Percentiles rank a stretch among this genome's conserved stretches.
phyloP scores from a whole-genome alignment of 805 yeast genomes.

The Pichia pseudocactophila region DNA sequence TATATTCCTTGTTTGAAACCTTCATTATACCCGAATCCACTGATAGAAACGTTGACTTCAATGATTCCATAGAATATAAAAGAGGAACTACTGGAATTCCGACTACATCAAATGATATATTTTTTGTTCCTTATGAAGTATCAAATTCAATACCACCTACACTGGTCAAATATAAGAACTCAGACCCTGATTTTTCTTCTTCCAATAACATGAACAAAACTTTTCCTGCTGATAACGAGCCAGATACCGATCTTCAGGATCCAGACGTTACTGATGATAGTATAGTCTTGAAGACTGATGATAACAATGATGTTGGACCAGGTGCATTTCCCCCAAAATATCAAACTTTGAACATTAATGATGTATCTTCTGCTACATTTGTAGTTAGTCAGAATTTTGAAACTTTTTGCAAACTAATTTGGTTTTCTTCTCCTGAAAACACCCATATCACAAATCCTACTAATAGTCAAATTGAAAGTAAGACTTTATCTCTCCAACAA shows the following conservation, averaged over 20 bases:
- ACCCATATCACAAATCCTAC: not conserved
- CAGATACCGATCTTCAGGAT: not conserved
- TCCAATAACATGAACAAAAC: not conserved
- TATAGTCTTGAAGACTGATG: not conserved
- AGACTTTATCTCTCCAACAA: not conserved
- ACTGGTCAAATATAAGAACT: not conserved
- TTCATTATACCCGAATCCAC: slow-evolving; percentile 4
- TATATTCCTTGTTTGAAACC: slow-evolving; percentile 6
- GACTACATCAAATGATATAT: slow-evolving; percentile 1
- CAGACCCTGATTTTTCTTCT: not conserved
- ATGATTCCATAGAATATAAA: not conserved
- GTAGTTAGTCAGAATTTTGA: slow-evolving; percentile 34
- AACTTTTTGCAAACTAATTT: slow-evolving; percentile 27
- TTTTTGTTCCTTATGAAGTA: slow-evolving; percentile 7
- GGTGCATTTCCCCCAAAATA: slow-evolving; percentile 24
- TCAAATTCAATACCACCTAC: slow-evolving; percentile 5
- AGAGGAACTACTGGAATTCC: not conserved
- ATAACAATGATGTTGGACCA: not conserved
- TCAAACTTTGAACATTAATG: slow-evolving; percentile 25
- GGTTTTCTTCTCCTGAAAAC: slow-evolving; percentile 18
- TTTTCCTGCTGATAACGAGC: not conserved
- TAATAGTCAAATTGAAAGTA: not conserved
- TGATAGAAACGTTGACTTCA: not conserved
- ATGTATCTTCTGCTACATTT: slow-evolving; percentile 27
- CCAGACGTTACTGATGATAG: not conserved